Evolutionary conservation across 2,329 filamentous ascomycete species (phyloP).

Genomic region (Nemania sp.): DNA sequence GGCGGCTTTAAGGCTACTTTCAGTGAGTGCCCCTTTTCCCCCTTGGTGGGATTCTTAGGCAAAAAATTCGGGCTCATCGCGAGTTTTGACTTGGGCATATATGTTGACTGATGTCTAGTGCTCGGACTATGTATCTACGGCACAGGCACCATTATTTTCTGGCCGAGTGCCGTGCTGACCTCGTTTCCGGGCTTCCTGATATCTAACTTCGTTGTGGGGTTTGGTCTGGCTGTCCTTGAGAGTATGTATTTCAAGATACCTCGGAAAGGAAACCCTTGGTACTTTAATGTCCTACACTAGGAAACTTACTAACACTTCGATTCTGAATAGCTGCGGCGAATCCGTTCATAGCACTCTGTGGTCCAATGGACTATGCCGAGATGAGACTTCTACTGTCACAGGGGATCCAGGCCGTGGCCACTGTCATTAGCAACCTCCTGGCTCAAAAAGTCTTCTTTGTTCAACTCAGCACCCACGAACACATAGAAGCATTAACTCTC

Average conservation of each 20-base stretch:
- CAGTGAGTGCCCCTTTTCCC: conserved; percentile 41
- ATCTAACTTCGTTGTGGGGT: conserved; percentile 73
- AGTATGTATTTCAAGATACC: conserved; percentile 42
- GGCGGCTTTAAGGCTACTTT: conserved; percentile 80
- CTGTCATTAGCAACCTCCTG: conserved; percentile 71
- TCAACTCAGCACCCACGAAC: conserved; percentile 48
- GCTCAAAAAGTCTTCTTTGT: conserved; percentile 76
- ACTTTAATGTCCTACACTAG: too few species aligned
- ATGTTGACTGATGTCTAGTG: conserved; percentile 42
- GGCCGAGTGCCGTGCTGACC: conserved; percentile 74
- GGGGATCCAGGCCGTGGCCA: conserved; percentile 74
- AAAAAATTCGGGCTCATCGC: neutral
- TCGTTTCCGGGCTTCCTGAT: conserved; percentile 80
- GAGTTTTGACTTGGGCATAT: neutral
- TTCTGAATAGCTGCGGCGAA: conserved; percentile 65
- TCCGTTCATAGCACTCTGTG: conserved; percentile 72
- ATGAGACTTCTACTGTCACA: conserved; percentile 76
- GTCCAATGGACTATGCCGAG: conserved; percentile 72
- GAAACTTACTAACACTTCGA: conserved; percentile 5
- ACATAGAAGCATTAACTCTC: conserved; percentile 52
- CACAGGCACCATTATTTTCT: conserved; percentile 80
- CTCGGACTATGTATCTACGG: conserved; percentile 75
- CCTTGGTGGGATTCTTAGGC: neutral
- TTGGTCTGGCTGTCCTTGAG: conserved; percentile 75
- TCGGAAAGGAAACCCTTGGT: too few species aligned